Conservation (phyloP, 2,329 filamentous ascomycete species). For the Metarhizium guizhouense region DNA sequence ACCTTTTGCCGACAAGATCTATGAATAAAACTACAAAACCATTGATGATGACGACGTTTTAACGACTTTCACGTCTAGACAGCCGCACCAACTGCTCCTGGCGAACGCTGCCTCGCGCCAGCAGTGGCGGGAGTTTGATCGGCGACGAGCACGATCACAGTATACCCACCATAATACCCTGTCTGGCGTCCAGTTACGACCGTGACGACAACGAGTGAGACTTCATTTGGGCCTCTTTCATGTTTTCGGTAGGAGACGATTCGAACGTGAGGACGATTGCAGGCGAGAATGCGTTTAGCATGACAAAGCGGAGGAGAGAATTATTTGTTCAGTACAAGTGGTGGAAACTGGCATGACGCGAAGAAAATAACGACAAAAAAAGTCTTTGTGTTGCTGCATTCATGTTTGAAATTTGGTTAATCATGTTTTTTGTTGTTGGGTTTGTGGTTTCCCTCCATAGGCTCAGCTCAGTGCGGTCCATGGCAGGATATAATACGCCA, state of each 20-base stretch:
- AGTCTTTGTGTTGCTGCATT: neutral
- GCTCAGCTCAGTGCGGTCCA: neutral
- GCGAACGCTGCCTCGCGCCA: constrained; percentile 19
- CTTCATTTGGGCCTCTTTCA: neutral
- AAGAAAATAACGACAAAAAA: constrained; percentile 1
- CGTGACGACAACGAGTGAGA: constrained; percentile 19
- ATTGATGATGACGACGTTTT: constrained; percentile 38
- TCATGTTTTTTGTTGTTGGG: neutral
- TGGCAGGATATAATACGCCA: neutral
- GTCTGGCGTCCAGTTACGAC: constrained; percentile 26
- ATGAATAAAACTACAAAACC: constrained; percentile 6
- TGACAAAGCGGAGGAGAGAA: neutral
- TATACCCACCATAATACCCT: constrained; percentile 33
- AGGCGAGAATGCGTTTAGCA: constrained; percentile 1
- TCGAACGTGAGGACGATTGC: neutral
- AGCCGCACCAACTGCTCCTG: constrained; percentile 27
- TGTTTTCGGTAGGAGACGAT: neutral
- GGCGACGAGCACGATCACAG: constrained; percentile 27
- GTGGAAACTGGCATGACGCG: neutral
- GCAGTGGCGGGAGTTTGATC: constrained; percentile 23
- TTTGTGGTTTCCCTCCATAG: neutral
- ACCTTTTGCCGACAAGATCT: constrained; percentile 7
- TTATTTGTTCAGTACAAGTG: neutral
- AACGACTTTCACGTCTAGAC: constrained; percentile 38
- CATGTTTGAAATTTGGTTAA: neutral